Percentiles rank a stretch among this genome's conserved stretches.
phyloP scores from a whole-genome alignment of 345 rosid genomes.

The Raphanus sativus region DNA sequence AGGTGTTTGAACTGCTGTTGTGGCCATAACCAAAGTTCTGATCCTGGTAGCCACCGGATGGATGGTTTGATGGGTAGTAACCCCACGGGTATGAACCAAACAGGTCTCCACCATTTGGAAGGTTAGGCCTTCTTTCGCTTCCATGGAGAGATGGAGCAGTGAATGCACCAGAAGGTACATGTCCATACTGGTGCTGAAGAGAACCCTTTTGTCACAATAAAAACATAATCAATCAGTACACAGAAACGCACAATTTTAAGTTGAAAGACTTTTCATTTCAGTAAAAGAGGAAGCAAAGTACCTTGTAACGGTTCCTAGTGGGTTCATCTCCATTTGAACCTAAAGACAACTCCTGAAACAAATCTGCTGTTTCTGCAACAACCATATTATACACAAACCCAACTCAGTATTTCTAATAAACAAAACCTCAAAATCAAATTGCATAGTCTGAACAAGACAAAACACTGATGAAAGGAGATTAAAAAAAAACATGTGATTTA shows the following conservation, averaged over 20 bases:
- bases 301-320: constrained; percentile 46
- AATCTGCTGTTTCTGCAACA: constrained; percentile 33
- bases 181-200: constrained; percentile 44
- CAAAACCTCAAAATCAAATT: constrained; percentile 11
- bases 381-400: no score
- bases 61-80: constrained; percentile 37
- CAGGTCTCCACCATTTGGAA: constrained; percentile 39
- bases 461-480: constrained; percentile 14
- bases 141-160: constrained; percentile 41
- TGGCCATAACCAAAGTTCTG: constrained; percentile 50
- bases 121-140: constrained; percentile 23
- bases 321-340: constrained; percentile 49
- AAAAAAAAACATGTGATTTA: neutral
- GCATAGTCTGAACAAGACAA: neutral
- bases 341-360: constrained; percentile 57
- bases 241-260: neutral
- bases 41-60: constrained; percentile 42
- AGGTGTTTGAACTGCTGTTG: constrained; percentile 38
- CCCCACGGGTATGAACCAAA: constrained; percentile 47
- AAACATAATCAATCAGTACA: constrained; percentile 34
- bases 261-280: neutral
- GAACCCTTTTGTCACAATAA: constrained; percentile 43
- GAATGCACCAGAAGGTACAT: constrained; percentile 50
- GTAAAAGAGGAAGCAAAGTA: constrained; percentile 14
- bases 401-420: neutral